Conservation (phyloP, 805 yeast species). For the Scheffersomyces ergatensis region DNA sequence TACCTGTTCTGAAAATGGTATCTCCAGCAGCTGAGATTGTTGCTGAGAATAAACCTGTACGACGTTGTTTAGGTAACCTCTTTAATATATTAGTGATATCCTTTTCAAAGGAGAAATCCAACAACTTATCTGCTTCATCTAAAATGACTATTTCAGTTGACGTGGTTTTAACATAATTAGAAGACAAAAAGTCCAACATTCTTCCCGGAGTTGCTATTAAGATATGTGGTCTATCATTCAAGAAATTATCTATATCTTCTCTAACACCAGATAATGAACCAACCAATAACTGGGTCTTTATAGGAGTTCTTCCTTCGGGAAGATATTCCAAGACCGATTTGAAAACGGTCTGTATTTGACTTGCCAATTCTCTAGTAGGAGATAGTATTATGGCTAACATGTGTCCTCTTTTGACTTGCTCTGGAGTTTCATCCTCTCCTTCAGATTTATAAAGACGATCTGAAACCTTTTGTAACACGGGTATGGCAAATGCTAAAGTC, state of each 20-base stretch:
- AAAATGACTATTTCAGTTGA: slow-evolving; percentile 72
- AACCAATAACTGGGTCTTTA: slow-evolving; percentile 60
- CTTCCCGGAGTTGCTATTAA: slow-evolving; percentile 94
- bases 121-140: slow-evolving; percentile 90
- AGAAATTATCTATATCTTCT: slow-evolving; percentile 66
- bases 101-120: slow-evolving; percentile 71
- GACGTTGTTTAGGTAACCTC: slow-evolving; percentile 80
- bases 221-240: slow-evolving; percentile 61
- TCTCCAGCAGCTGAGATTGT: slow-evolving; percentile 82
- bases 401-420: slow-evolving; percentile 55
- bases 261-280: slow-evolving; percentile 63
- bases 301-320: slow-evolving; percentile 43
- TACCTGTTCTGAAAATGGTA: slow-evolving; percentile 79
- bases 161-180: slow-evolving; percentile 54
- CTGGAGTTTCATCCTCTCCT: slow-evolving; percentile 17
- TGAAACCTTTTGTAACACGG: slow-evolving; percentile 67
- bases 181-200: slow-evolving; percentile 65
- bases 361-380: slow-evolving; percentile 70
- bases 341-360: slow-evolving; percentile 70
- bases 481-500: slow-evolving; percentile 85
- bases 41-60: slow-evolving; percentile 94
- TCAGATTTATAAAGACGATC: slow-evolving; percentile 20
- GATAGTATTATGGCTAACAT: slow-evolving; percentile 71
- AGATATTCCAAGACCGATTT: slow-evolving; percentile 54
- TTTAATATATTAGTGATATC: slow-evolving; percentile 69